Evolutionary conservation across 2,329 filamentous ascomycete species (phyloP), one percentile per base, ranked within the genome.

Genomic region (Paecilomyces niveus): DNA sequence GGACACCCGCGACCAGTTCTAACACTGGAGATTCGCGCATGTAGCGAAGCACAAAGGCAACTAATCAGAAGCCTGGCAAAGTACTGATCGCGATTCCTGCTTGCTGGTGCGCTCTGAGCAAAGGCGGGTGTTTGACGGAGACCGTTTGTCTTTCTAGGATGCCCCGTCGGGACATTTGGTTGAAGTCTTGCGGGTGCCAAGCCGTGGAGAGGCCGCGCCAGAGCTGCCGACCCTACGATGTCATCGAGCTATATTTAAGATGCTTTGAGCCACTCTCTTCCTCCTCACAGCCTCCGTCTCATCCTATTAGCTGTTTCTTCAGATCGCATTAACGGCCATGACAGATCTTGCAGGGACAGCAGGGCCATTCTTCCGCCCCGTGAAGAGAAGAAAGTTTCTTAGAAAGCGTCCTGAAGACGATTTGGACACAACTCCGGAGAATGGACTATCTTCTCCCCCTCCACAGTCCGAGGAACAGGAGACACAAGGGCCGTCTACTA

Each of bases 331-430:
- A 45, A 8, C n/a, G n/a, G n/a, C 2, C 39, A 45, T 45, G 51
- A 60, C 67, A 2, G 65, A 73, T 21, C 39, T 59, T 7, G 59
- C 63, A 18, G 32, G 60, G 45, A 35, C 59, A 0, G 60, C 70
- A 3, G 70, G 73, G 50, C 64, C 76, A 6, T 61, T 78, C 11
- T 81, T 82, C 62, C 74, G 80, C 32, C 73, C 80, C 15, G 73
- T 73, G 7, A 83, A 83, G 70, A 75, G 77, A 57, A 74, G 80
- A 60, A 83, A 81, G 64, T 76, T 80, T 56, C 71, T 79, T 61
- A 78, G 80, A 57, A 79, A 77, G 62, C 75, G 80, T 55, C 57
- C 63, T 26, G 66, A 70, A 8, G 67, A 58, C 3, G 62, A 67
- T 35, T 56, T 63, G 54, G 59, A 63, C 13, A 57, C 61, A 21